phyloP scores from a whole-genome alignment of 2,329 filamentous ascomycete genomes.

The Thielaviopsis ethacetica region DNA sequence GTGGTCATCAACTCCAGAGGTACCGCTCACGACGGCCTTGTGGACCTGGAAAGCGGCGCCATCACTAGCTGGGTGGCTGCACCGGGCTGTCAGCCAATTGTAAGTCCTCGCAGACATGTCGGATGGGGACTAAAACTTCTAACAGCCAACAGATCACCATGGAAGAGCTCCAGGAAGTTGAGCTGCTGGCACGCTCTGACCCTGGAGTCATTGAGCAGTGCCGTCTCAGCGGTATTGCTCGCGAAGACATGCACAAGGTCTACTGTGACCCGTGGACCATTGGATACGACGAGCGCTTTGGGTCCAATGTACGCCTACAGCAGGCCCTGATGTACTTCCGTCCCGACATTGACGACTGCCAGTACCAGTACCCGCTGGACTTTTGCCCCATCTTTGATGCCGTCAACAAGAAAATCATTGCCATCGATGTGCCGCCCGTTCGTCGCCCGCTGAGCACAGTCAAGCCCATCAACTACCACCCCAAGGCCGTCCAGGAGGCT shows the following conservation, averaged over 20 bases:
- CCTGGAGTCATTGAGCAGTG: conserved; percentile 85
- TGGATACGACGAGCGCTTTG: conserved; percentile 82
- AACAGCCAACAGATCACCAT: conserved; percentile 52
- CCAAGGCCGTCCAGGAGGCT: conserved; percentile 51
- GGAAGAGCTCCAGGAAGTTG: conserved; percentile 73
- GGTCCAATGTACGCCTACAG: conserved; percentile 61
- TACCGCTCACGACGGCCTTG: conserved; percentile 67
- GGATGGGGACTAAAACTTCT: background rate
- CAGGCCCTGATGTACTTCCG: conserved; percentile 95
- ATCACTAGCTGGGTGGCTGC: conserved; percentile 61
- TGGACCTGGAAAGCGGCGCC: conserved; percentile 51
- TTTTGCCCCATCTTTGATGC: conserved; percentile 87
- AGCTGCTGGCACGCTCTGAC: conserved; percentile 59
- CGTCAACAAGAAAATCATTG: conserved; percentile 60
- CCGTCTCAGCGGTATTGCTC: conserved; percentile 61
- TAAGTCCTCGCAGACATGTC: conserved; percentile 22
- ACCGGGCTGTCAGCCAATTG: conserved; percentile 65
- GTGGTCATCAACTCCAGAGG: conserved; percentile 67
- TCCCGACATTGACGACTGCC: conserved; percentile 67
- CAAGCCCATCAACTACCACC: conserved; percentile 64
- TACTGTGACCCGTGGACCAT: conserved; percentile 97
- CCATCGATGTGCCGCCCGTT: conserved; percentile 68
- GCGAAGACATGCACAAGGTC: conserved; percentile 81
- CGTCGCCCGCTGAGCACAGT: conserved; percentile 59
- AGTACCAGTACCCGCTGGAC: conserved; percentile 83